Conservation (phyloP, 371 early-diverging fungal species). For the Rhizopus delemar region DNA sequence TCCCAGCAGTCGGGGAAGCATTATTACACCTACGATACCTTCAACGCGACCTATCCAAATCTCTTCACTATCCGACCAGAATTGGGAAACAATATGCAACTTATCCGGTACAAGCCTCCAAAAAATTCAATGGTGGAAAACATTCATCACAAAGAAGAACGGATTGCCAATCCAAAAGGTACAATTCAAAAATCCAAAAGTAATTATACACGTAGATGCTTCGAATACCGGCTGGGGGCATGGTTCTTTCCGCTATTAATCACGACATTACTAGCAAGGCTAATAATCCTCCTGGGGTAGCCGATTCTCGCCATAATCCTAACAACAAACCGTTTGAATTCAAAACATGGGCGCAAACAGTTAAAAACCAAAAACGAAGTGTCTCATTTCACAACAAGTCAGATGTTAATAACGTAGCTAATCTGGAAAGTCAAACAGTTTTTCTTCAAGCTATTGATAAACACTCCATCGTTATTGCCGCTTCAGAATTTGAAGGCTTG, state of each 20-base stretch:
- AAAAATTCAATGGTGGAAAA: neutral
- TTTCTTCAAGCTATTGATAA: too few relatives aligned
- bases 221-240: conserved; percentile 5
- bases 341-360: too few relatives aligned
- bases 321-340: neutral
- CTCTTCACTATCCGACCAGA: neutral
- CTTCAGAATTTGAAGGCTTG: too few relatives aligned
- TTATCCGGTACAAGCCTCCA: neutral
- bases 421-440: too few relatives aligned
- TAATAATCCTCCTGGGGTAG: conserved; percentile 57
- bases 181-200: neutral
- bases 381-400: too few relatives aligned
- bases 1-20: conserved; percentile 18
- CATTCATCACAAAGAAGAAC: neutral
- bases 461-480: too few relatives aligned
- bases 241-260: too few relatives aligned
- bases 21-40: conserved; percentile 7
- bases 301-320: conserved; percentile 35
- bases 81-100: conserved; percentile 4
- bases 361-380: too few relatives aligned
- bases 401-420: too few relatives aligned
- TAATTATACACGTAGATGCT: conserved; percentile 2
- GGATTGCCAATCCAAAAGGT: neutral
- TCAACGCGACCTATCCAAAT: neutral
- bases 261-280: too few relatives aligned